Base-by-base conservation (phyloP, 768 basidiomycete species). In the Guyanaporus albipodus region DNA sequence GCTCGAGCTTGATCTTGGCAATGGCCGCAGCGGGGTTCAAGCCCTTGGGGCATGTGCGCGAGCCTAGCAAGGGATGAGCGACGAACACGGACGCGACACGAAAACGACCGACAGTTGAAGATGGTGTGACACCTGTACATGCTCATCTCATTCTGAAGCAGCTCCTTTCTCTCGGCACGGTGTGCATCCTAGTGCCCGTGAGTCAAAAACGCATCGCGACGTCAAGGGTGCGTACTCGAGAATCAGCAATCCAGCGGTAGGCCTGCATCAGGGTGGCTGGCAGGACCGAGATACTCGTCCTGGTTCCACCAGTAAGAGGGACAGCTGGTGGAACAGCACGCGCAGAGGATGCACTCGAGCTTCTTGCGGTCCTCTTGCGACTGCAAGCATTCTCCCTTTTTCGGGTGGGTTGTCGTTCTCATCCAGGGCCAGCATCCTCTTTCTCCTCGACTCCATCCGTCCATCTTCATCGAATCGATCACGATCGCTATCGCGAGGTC, bases 261-360 rank as follows among this genome's bases (percentile, higher is more conserved):
- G 92, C 91, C 59, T 92, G 89, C 91, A 97, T 92, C 59, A 97
- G 73, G 0, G 93, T 93, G 1, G 95, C 95, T 6, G 95, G n/a
- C n/a, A n/a, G n/a, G 95, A 28, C 95, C 94, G 32, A 99, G 86
- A 70, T 99, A 99, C 68, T 92, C 88, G 63, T 97, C 93, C 70
- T 93, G 91, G 72, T 97, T 98, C 95, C 95, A 98, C 95, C 95
- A 97, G 71, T 98, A 96, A 24, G 85, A 88, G 4, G 95, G 95
- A 78, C 95, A 99, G 35, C 88, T 89, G 0, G 95, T 98, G 34
- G 93, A 93, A 74, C 95, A 99, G 72, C 96, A 97, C 2, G 95
- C 91, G 61, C 91, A 94, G 46, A 94, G 82, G 54, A 95, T 97
- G 68, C 94, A 94, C 68, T 97, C 96, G 15, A 99, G 83, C 70